Evolutionary conservation across 2,329 filamentous ascomycete genomes (phyloP).

Genomic region (Alternaria postmessia): DNA sequence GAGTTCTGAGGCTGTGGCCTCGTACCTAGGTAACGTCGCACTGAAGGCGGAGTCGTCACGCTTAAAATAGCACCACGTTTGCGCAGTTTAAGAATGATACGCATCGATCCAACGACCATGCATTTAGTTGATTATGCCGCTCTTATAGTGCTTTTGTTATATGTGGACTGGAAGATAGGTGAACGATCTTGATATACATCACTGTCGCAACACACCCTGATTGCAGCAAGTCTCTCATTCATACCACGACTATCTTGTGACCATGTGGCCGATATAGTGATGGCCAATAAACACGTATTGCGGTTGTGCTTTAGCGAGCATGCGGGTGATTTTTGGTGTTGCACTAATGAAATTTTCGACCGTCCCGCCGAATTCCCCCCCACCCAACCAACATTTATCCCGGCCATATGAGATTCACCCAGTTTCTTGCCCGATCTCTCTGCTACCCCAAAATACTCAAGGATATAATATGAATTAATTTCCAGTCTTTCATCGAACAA

Average conservation of each 20-base stretch:
- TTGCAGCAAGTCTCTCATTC: background rate
- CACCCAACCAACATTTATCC: background rate
- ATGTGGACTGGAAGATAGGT: too few relatives aligned
- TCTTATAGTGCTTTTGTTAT: background rate
- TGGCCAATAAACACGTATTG: background rate
- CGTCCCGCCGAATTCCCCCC: background rate
- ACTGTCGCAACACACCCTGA: background rate
- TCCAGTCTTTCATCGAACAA: constrained; percentile 8
- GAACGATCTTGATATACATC: background rate
- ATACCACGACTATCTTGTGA: background rate
- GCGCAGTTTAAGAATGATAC: background rate
- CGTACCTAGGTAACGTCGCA: background rate
- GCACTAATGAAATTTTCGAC: constrained; percentile 3
- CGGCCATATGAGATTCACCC: background rate
- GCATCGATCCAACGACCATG: background rate
- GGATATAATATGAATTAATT: too few relatives aligned
- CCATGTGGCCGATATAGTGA: background rate
- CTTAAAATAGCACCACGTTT: background rate
- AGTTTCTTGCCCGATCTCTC: too few relatives aligned
- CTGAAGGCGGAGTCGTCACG: background rate
- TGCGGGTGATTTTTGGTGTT: background rate
- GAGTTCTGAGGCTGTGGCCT: background rate
- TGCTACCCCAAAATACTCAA: too few relatives aligned
- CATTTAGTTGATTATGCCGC: background rate
- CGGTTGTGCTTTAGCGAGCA: constrained; percentile 1